Conservation (phyloP, 2,329 filamentous ascomycete species). For the Thermomyces lanuginosus region DNA sequence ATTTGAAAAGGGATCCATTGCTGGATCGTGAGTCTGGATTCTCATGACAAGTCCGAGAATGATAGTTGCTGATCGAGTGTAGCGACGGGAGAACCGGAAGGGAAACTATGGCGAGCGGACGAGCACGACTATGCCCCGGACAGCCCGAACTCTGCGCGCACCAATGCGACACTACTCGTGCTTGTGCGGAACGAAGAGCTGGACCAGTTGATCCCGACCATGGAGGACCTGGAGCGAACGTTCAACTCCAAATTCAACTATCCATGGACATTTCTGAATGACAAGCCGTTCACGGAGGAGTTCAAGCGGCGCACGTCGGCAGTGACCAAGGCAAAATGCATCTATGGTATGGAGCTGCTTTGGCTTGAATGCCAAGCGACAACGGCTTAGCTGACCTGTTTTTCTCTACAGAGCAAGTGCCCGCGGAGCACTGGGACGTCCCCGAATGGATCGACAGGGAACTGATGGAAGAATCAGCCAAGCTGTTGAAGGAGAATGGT, state of each 20-base stretch:
- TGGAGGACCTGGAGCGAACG: constrained; percentile 79
- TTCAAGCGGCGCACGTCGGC: constrained; percentile 72
- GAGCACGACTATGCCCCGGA: constrained; percentile 63
- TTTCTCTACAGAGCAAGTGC: constrained; percentile 52
- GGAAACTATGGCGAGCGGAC: constrained; percentile 53
- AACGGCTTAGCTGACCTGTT: constrained; percentile 16
- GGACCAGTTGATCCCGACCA: constrained; percentile 66
- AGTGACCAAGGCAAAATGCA: constrained; percentile 73
- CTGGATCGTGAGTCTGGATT: constrained; percentile 52
- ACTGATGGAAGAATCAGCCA: constrained; percentile 67
- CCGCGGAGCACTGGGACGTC: constrained; percentile 85
- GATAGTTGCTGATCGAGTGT: constrained; percentile 8
- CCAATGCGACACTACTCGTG: constrained; percentile 82
- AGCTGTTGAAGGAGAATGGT: constrained; percentile 63
- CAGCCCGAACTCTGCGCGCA: constrained; percentile 59
- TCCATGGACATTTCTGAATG: constrained; percentile 98
- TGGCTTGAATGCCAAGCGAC: neutral
- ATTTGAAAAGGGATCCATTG: constrained; percentile 67
- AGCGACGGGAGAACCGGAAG: constrained; percentile 75
- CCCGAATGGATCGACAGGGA: constrained; percentile 86
- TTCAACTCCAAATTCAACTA: constrained; percentile 99
- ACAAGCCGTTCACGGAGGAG: constrained; percentile 79
- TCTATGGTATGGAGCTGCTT: constrained; percentile 47
- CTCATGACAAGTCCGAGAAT: constrained; percentile 5
- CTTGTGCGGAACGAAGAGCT: constrained; percentile 88